These are phyloP conservation scores for Zymoseptoria crescenta DNA, from an alignment of 2,329 filamentous ascomycete genomes.

Conservation along the genomic window DNA sequence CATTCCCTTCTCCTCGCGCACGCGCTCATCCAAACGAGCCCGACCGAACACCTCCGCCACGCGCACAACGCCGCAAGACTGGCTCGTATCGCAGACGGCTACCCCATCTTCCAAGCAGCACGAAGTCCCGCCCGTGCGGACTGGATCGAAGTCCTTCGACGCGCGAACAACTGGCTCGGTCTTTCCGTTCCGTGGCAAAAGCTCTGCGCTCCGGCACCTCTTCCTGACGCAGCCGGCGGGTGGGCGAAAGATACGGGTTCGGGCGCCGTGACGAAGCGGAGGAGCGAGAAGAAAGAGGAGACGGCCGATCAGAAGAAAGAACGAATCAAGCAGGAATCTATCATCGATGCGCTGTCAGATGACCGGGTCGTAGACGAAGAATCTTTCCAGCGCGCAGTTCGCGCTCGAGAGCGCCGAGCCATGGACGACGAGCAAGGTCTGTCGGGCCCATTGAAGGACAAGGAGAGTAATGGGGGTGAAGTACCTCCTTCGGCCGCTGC, in stretches of 20 bases:
- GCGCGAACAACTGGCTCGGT: slow-evolving; percentile 61
- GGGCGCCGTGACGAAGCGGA: slow-evolving; percentile 16
- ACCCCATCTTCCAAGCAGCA: slow-evolving; percentile 69
- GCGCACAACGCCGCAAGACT: slow-evolving; percentile 75
- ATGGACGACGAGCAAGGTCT: slow-evolving; percentile 48
- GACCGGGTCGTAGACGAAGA: slow-evolving; percentile 61
- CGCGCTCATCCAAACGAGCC: slow-evolving; percentile 68
- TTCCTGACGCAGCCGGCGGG: slow-evolving; percentile 31
- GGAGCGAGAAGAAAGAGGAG: slow-evolving; percentile 27
- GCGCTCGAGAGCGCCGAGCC: slow-evolving; percentile 50
- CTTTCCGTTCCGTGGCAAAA: slow-evolving; percentile 60
- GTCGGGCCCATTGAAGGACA: slow-evolving; percentile 28
- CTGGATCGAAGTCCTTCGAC: slow-evolving; percentile 68
- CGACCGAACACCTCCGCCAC: slow-evolving; percentile 69
- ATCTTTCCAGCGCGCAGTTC: slow-evolving; percentile 55
- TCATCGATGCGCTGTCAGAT: slow-evolving; percentile 60
- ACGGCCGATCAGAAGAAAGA: slow-evolving; percentile 50
- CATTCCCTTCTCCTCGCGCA: slow-evolving; percentile 73
- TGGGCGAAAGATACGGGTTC: slow-evolving; percentile 25
- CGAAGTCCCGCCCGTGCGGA: slow-evolving; percentile 66
- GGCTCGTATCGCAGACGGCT: slow-evolving; percentile 65
- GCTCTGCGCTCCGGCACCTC: slow-evolving; percentile 50
- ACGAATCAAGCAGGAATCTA: slow-evolving; percentile 55
- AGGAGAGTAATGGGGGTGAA: slow-evolving; percentile 3
- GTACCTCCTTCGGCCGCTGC: slow-evolving; percentile 5